Evolutionary conservation across 805 yeast species (phyloP), one percentile per base, ranked within the genome.

Genomic region (Pichia nakasei): DNA sequence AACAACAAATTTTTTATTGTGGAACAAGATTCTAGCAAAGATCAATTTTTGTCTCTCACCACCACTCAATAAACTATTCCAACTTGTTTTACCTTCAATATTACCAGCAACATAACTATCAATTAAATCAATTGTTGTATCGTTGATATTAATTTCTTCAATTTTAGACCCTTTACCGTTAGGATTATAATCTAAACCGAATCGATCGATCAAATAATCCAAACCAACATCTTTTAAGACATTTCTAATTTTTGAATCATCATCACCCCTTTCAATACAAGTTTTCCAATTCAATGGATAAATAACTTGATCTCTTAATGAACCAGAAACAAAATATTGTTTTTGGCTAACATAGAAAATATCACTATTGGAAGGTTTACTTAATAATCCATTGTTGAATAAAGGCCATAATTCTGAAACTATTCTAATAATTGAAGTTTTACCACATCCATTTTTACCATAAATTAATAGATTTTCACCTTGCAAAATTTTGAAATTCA

Each of bases 61-160:
- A n/a, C 97, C 97, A 63, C 93, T 82, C 51, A 88, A 72, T n/a
- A 88, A 82, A 58, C 84, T 94, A 56, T 81, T 81, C 96, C 96
- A 88, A 20, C 45, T 54, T 36, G 56, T 55, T 34, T 56, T 56
- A 29, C 61, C 65, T 31, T 60, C 61, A 22, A 47, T 39, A 4
- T 43, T 35, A 43, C 58, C 50, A 22, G 56, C 54, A 24, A 47
- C 46, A 45, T 52, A 54, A 5, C 59, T 52, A 46, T 58, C 59
- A 37, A 53, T 59, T 19, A 60, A 51, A 26, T 52, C 42, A 31
- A 56, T 47, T n/a, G 19, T 22, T 35, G 49, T 48, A 15, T 61
- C 66, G 41, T 58, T 50, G 18, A 55, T 51, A 9, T 53, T 51
- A 18, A 59, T 39, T 38, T 59, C 60, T 39, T 57, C 63, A 17